Percentiles rank a stretch among this genome's conserved stretches.
These are phyloP conservation scores for Taxillus chinensis DNA, from an alignment of 164 flowering plant genomes.

Conservation along the genomic window DNA sequence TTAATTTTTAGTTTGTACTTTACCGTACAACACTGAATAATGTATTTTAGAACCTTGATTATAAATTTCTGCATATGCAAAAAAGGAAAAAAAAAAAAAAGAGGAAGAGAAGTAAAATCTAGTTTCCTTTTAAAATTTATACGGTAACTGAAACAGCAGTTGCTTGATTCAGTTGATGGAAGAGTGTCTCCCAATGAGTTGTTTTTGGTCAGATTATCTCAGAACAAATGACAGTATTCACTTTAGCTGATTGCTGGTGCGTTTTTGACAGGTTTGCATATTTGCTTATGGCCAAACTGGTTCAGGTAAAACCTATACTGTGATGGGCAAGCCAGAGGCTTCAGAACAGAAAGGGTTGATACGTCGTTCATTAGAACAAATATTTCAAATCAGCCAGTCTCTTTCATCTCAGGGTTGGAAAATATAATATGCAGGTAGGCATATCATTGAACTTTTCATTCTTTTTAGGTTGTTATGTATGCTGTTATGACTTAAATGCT, in stretches of 20 bases:
- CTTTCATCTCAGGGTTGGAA: conserved; percentile 44
- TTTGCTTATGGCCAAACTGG: conserved; percentile 50
- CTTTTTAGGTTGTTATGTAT: background rate
- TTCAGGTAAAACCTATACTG: conserved; percentile 47
- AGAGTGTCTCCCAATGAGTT: no score
- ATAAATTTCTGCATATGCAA: no score
- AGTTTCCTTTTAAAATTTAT: no score
- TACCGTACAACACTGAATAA: no score
- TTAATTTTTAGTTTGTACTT: no score
- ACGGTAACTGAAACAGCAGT: no score
- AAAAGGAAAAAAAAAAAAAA: no score
- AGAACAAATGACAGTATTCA: background rate
- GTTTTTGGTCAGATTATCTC: no score
- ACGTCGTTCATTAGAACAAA: conserved; percentile 48
- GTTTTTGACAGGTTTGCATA: conserved; percentile 35
- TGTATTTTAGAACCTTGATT: no score
- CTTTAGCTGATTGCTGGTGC: background rate
- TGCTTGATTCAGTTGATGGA: no score
- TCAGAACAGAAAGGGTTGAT: conserved; percentile 39
- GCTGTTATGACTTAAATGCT: background rate
- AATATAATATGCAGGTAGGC: conserved; percentile 39
- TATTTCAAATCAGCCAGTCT: conserved; percentile 37
- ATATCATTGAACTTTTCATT: background rate
- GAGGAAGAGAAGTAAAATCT: no score
- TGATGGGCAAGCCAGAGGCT: conserved; percentile 47